Conservation (phyloP, 2,329 filamentous ascomycete genomes). For the Chrysosporium queenslandicum region DNA sequence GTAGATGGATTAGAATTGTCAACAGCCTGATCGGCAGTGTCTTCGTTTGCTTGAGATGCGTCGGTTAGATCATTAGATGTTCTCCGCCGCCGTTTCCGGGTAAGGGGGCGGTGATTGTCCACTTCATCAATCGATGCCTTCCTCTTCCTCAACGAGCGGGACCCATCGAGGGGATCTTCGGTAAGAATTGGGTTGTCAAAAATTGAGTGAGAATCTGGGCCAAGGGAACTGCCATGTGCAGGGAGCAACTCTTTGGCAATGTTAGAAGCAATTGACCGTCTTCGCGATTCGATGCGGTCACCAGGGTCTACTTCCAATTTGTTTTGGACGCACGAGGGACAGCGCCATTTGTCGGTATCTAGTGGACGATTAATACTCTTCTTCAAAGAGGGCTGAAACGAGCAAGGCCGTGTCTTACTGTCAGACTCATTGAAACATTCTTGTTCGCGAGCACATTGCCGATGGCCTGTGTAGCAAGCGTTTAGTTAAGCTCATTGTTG, state of each 20-base stretch:
- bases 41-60: slow-evolving; percentile 17
- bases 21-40: slow-evolving; percentile 6
- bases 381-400: background rate
- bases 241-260: slow-evolving; percentile 63
- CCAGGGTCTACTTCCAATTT: slow-evolving; percentile 27
- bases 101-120: slow-evolving; percentile 38
- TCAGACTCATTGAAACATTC: slow-evolving; percentile 52
- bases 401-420: slow-evolving; percentile 43
- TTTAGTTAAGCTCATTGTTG: slow-evolving; percentile 33
- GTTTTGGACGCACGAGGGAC: slow-evolving; percentile 45
- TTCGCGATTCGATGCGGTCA: slow-evolving; percentile 23
- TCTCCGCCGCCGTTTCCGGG: slow-evolving; percentile 42
- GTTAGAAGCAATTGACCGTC: slow-evolving; percentile 54
- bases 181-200: slow-evolving; percentile 64
- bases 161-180: slow-evolving; percentile 64
- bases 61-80: slow-evolving; percentile 21
- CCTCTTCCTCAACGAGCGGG: slow-evolving; percentile 69
- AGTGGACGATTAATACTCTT: slow-evolving; percentile 6
- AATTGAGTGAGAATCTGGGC: slow-evolving; percentile 63
- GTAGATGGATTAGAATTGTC: slow-evolving; percentile 12
- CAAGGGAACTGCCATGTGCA: slow-evolving; percentile 53
- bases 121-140: slow-evolving; percentile 63
- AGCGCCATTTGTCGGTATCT: slow-evolving; percentile 54
- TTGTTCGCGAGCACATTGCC: slow-evolving; percentile 72
- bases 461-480: slow-evolving; percentile 65